A percentile compares a stretch with the other conserved stretches of the same genome.
Evolutionary conservation across 163 green algal species (phyloP).

Genomic region (Scenedesmus sp.): DNA sequence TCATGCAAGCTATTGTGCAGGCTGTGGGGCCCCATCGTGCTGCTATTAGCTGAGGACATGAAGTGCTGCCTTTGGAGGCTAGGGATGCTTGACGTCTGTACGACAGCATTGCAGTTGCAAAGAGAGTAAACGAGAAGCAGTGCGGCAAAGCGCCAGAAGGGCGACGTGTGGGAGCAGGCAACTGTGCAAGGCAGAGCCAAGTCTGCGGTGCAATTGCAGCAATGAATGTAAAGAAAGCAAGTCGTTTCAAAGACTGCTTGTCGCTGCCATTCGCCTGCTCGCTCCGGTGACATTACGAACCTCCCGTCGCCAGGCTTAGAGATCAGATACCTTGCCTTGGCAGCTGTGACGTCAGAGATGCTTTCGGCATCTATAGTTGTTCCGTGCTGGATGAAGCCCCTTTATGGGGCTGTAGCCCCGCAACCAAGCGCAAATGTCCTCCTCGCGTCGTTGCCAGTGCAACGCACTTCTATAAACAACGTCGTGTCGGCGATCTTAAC

Average conservation of each 20-base stretch:
- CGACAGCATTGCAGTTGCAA: not conserved
- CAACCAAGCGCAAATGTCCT: not conserved
- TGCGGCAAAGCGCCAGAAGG: not conserved
- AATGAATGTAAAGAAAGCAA: no score
- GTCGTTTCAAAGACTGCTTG: no score
- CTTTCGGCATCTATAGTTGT: slow-evolving; percentile 10
- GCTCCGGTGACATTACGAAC: not conserved
- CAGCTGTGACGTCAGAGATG: not conserved
- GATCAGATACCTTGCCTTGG: no score
- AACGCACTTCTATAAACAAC: not conserved
- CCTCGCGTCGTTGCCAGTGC: not conserved
- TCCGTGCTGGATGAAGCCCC: not conserved
- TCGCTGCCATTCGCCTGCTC: not conserved
- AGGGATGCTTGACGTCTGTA: not conserved
- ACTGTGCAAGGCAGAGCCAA: no score
- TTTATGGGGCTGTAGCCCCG: not conserved
- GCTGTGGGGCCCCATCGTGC: not conserved
- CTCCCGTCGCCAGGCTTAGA: not conserved
- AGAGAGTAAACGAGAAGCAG: not conserved
- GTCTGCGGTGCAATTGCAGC: no score
- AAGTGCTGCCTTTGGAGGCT: not conserved
- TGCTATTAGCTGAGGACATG: not conserved
- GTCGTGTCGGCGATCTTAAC: not conserved
- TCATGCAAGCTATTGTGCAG: not conserved
- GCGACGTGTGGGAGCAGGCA: not conserved